Percentiles rank a stretch among this genome's conserved stretches.
Conservation (phyloP, 768 basidiomycete species). For the Collybiopsis confluens region DNA sequence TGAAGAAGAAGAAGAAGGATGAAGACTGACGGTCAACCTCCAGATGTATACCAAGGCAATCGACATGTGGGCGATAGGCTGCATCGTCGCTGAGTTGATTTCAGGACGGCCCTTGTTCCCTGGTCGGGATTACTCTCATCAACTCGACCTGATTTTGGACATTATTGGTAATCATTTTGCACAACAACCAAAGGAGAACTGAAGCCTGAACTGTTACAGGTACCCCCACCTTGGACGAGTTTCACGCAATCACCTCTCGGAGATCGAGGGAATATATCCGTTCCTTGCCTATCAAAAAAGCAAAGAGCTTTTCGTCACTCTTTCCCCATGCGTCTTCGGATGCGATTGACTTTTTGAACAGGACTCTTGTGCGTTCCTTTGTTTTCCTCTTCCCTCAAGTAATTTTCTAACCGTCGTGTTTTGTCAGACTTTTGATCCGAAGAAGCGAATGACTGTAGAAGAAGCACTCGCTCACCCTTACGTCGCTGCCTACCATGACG, state of each 20-base stretch:
- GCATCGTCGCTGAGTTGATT: conserved; percentile 79
- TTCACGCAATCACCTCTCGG: conserved; percentile 82
- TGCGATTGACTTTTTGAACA: conserved; percentile 69
- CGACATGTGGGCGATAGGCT: conserved; percentile 73
- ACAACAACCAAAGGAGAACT: neutral
- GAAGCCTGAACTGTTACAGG: neutral
- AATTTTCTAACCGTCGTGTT: neutral
- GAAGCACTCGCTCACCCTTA: conserved; percentile 83
- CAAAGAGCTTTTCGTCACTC: conserved; percentile 60
- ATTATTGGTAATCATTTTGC: conserved; percentile 57
- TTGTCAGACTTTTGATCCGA: conserved; percentile 77
- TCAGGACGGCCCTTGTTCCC: conserved; percentile 83
- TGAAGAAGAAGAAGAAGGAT: no score
- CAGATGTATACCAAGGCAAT: conserved; percentile 74
- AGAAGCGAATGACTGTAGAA: conserved; percentile 79
- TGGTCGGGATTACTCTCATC: conserved; percentile 83
- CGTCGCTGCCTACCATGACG: conserved; percentile 78
- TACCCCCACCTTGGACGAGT: conserved; percentile 87
- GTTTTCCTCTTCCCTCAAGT: neutral
- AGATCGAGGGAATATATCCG: conserved; percentile 87
- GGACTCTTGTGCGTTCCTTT: conserved; percentile 51
- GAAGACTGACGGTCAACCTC: no score
- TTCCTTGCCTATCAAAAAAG: conserved; percentile 79
- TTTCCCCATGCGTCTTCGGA: conserved; percentile 77
- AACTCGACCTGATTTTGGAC: conserved; percentile 83